A percentile compares a stretch with the other conserved stretches of the same genome.
phyloP scores from a whole-genome alignment of 1,284 basidiomycete species.

The Trametes hirsuta region DNA sequence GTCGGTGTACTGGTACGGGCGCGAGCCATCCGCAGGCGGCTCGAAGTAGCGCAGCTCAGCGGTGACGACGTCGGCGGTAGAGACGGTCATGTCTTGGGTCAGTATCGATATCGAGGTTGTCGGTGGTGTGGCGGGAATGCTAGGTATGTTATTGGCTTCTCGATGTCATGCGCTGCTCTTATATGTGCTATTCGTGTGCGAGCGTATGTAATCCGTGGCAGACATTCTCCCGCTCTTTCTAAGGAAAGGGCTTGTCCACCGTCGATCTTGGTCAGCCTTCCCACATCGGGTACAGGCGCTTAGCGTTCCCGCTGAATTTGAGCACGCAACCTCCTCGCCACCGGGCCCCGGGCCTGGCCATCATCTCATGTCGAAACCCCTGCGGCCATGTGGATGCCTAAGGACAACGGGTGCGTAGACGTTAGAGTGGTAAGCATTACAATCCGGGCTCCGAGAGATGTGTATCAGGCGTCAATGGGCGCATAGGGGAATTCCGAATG shows the following conservation, averaged over 20 bases:
- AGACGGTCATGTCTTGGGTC: conserved; percentile 14
- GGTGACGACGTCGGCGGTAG: conserved; percentile 24
- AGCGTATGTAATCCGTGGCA: neutral
- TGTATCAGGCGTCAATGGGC: no score
- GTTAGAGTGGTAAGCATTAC: no score
- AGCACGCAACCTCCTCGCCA: conserved; percentile 13
- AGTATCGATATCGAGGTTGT: neutral
- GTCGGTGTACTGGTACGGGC: conserved; percentile 34
- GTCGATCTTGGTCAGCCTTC: conserved; percentile 3
- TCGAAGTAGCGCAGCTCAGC: conserved; percentile 36
- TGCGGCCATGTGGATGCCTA: neutral
- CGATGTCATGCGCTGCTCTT: neutral
- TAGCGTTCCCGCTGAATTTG: neutral
- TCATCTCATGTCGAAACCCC: neutral
- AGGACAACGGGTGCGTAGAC: no score
- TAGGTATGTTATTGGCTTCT: neutral
- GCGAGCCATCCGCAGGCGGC: conserved; percentile 37
- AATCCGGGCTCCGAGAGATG: no score
- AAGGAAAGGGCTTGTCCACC: neutral
- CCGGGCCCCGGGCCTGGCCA: conserved; percentile 1
- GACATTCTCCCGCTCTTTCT: neutral
- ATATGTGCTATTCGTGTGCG: neutral
- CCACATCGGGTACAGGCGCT: neutral
- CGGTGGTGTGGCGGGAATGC: neutral
- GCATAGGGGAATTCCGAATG: no score